Conservation (phyloP, 2,329 filamentous ascomycete genomes). For the Verticillium longisporum region DNA sequence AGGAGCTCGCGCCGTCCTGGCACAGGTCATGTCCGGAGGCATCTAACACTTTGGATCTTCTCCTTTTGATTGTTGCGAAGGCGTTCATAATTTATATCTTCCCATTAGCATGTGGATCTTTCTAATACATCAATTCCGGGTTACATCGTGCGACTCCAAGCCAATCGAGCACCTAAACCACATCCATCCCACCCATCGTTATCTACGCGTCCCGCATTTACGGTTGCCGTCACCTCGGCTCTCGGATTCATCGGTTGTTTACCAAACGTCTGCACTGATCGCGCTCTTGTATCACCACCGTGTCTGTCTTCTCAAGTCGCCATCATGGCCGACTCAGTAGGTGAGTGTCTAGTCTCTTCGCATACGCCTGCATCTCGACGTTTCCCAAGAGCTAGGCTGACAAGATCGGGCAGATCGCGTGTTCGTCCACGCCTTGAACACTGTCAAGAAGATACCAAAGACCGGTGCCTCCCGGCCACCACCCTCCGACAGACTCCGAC, state of each 20-base stretch:
- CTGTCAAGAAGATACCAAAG: constrained; percentile 93
- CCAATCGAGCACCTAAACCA: background rate
- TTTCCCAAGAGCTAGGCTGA: background rate
- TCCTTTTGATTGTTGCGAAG: background rate
- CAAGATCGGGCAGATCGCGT: constrained; percentile 66
- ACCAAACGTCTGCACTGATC: background rate
- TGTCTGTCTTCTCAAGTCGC: background rate
- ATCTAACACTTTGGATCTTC: background rate
- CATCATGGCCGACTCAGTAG: constrained; percentile 31
- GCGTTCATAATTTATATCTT: background rate
- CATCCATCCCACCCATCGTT: background rate
- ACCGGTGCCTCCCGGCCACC: constrained; percentile 88
- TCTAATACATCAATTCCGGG: background rate
- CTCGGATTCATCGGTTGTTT: background rate
- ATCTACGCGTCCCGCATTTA: background rate
- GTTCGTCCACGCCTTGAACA: constrained; percentile 97
- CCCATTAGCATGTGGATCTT: background rate
- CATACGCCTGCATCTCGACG: background rate
- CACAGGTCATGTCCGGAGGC: background rate
- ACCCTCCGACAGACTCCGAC: constrained; percentile 72
- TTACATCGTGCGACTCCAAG: background rate
- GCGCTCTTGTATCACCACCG: background rate
- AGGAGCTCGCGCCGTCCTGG: background rate
- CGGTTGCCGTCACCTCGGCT: background rate
- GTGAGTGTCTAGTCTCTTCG: constrained; percentile 15